Evolutionary conservation across 306 rosid species (phyloP).

Genomic region (Adenanthera pavonina): DNA sequence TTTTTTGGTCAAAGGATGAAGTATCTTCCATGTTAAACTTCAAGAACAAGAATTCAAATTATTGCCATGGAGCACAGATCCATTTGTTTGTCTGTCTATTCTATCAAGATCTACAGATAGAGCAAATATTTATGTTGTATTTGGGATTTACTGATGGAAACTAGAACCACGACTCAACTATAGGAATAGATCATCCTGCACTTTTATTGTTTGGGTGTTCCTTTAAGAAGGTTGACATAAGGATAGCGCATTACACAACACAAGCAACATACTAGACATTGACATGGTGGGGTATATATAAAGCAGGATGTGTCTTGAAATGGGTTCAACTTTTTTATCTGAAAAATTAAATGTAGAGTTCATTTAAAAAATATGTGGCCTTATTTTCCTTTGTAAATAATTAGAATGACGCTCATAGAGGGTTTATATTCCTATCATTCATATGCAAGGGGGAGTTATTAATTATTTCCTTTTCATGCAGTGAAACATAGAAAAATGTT

Average conservation of each 20-base stretch:
- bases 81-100: background rate
- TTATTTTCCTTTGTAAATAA: background rate
- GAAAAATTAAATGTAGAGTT: background rate
- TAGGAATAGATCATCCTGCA: background rate
- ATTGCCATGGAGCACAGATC: background rate
- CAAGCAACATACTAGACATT: background rate
- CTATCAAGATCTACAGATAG: background rate
- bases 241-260: background rate
- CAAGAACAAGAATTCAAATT: background rate
- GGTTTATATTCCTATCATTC: background rate
- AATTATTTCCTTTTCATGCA: conserved; percentile 12
- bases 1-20: background rate
- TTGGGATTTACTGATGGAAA: background rate
- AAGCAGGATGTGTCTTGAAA: background rate
- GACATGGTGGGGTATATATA: background rate
- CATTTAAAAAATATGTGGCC: background rate
- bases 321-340: background rate
- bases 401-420: background rate
- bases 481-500: background rate
- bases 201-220: background rate
- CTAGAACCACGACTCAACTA: background rate
- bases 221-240: background rate
- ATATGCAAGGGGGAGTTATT: conserved; percentile 1
- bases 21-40: background rate
- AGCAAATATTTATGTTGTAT: background rate